These are phyloP conservation scores for Millerozyma acaciae DNA, from an alignment of 805 yeast genomes.

Conservation along the genomic window DNA sequence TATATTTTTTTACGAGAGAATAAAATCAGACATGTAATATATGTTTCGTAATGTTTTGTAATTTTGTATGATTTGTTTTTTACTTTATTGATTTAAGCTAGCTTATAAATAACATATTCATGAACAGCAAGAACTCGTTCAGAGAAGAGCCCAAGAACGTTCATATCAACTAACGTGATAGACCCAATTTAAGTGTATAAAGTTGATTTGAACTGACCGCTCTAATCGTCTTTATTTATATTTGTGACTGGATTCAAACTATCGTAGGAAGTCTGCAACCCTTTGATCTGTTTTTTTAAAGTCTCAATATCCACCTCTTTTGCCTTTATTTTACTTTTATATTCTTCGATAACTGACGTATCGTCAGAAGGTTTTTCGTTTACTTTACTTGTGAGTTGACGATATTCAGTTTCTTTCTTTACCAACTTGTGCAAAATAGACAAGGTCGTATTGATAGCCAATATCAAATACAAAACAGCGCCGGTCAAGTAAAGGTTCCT, in stretches of 20 bases:
- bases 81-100: too few species aligned
- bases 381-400: slow-evolving; percentile 15
- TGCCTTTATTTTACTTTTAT: slow-evolving; percentile 31
- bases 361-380: slow-evolving; percentile 13
- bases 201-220: not conserved
- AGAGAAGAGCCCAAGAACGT: too few species aligned
- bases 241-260: slow-evolving; percentile 20
- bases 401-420: slow-evolving; percentile 33
- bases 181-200: not conserved
- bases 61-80: too few species aligned
- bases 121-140: too few species aligned
- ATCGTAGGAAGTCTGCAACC: slow-evolving; percentile 49
- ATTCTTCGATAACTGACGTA: slow-evolving; percentile 28
- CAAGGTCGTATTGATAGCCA: slow-evolving; percentile 53
- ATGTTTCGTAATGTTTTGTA: too few species aligned
- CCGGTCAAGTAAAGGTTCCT: slow-evolving; percentile 62
- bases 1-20: too few species aligned
- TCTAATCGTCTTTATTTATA: slow-evolving; percentile 3
- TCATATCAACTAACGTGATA: too few species aligned
- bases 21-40: too few species aligned
- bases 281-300: slow-evolving; percentile 48
- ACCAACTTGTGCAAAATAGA: slow-evolving; percentile 52
- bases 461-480: slow-evolving; percentile 52
- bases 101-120: too few species aligned
- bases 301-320: slow-evolving; percentile 45